phyloP scores from a whole-genome alignment of 208 protist genomes.

The Angomonas deanei region DNA sequence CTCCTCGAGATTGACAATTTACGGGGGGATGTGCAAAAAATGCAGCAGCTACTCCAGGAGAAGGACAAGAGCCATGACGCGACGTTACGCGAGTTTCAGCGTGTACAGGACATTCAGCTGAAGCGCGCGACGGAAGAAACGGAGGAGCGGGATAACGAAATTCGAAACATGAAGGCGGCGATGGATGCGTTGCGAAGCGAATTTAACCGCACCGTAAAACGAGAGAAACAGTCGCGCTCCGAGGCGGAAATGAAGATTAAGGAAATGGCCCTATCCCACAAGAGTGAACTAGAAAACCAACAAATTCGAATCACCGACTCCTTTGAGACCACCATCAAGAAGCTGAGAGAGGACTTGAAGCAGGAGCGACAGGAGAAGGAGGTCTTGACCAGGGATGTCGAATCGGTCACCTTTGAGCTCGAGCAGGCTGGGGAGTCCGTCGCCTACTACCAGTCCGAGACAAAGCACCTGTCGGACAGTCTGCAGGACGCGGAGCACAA shows the following conservation, averaged over 20 bases:
- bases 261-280: conserved; percentile 8
- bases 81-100: conserved; percentile 30
- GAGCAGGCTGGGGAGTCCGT: conserved; percentile 17
- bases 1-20: conserved; percentile 15
- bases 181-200: conserved; percentile 17
- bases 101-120: conserved; percentile 22
- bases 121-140: conserved; percentile 21
- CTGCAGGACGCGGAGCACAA: conserved; percentile 24
- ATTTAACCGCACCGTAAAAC: conserved; percentile 12
- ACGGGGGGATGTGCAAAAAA: conserved; percentile 20
- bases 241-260: conserved; percentile 22
- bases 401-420: conserved; percentile 15
- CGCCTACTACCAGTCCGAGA: conserved; percentile 25
- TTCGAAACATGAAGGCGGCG: conserved; percentile 12
- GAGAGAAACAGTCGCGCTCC: conserved; percentile 19
- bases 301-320: conserved; percentile 10
- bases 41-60: conserved; percentile 22
- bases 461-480: conserved; percentile 6
- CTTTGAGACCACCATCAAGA: conserved; percentile 22
- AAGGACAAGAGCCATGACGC: conserved; percentile 21
- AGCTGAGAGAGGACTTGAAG: conserved; percentile 24
- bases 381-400: conserved; percentile 12
- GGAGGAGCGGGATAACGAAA: conserved; percentile 27
- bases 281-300: conserved; percentile 6
- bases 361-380: conserved; percentile 15